phyloP scores from a whole-genome alignment of 352 stramenopile species.

The Phytopythium cucurbitacearum region DNA sequence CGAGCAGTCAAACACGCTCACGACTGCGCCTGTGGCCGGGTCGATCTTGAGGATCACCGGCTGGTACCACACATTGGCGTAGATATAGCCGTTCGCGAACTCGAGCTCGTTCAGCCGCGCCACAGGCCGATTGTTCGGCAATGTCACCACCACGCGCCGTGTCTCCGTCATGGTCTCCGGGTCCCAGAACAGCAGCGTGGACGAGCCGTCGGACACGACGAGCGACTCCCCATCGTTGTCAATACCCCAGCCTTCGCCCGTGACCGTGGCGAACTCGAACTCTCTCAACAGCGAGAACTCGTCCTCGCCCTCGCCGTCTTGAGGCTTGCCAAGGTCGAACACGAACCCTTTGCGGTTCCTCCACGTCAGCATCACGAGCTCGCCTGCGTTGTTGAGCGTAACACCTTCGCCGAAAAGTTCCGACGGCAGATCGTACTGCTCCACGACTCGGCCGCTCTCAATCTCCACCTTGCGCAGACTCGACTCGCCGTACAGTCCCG shows the following conservation, averaged over 20 bases:
- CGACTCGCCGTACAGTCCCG: conserved; percentile 86
- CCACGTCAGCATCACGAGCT: conserved; percentile 92
- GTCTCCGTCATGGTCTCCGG: conserved; percentile 64
- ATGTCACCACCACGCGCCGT: conserved; percentile 64
- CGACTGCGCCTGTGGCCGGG: conserved; percentile 70
- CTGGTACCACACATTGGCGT: conserved; percentile 95
- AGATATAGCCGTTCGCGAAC: conserved; percentile 88
- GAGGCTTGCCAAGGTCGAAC: conserved; percentile 50
- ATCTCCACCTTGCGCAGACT: conserved; percentile 86
- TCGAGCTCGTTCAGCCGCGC: conserved; percentile 93
- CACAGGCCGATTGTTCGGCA: conserved; percentile 34
- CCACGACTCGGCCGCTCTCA: conserved; percentile 71
- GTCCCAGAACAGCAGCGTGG: conserved; percentile 91
- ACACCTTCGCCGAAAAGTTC: conserved; percentile 92
- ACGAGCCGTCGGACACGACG: conserved; percentile 88
- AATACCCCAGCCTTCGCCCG: conserved; percentile 92
- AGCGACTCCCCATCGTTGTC: conserved; percentile 66
- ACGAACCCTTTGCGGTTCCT: conserved; percentile 85
- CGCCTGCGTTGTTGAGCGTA: conserved; percentile 53
- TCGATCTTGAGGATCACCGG: conserved; percentile 92
- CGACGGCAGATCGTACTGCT: conserved; percentile 44
- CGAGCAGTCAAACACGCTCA: conserved; percentile 88
- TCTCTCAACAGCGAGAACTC: conserved; percentile 36
- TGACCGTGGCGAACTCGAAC: conserved; percentile 76
- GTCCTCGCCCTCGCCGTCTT: conserved; percentile 5